Percentiles rank a stretch among this genome's conserved stretches.
Evolutionary conservation across 208 protist species (phyloP).

Genomic region (Lotmaria passim): DNA sequence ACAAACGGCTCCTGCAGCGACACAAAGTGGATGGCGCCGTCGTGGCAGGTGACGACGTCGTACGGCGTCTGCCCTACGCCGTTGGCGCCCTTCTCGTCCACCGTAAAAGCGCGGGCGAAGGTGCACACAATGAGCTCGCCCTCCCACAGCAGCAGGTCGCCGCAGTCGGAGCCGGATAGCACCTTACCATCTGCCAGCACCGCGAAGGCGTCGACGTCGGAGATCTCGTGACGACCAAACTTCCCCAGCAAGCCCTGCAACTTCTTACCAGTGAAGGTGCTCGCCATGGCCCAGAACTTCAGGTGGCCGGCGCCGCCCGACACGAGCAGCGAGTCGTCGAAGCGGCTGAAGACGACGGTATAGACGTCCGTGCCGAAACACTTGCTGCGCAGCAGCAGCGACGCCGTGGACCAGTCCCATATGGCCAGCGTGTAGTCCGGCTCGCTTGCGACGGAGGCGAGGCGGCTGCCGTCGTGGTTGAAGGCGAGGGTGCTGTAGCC

Average conservation of each 20-base stretch:
- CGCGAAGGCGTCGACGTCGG: constrained; percentile 93
- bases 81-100: constrained; percentile 25
- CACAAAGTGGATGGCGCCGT: constrained; percentile 92
- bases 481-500: constrained; percentile 92
- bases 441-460: constrained; percentile 94
- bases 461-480: constrained; percentile 78
- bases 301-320: constrained; percentile 96
- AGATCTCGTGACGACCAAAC: constrained; percentile 97
- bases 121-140: constrained; percentile 95
- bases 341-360: constrained; percentile 92
- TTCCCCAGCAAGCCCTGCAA: constrained; percentile 97
- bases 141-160: constrained; percentile 97
- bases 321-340: constrained; percentile 91
- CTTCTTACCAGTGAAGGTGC: constrained; percentile 98
- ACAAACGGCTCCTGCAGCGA: constrained; percentile 75
- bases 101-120: constrained; percentile 66
- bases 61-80: constrained; percentile 39
- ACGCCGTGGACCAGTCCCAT: constrained; percentile 94
- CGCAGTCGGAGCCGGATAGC: constrained; percentile 94
- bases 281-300: constrained; percentile 98
- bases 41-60: constrained; percentile 64
- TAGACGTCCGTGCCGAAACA: constrained; percentile 96
- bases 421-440: constrained; percentile 97
- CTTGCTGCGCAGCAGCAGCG: constrained; percentile 95
- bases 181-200: constrained; percentile 96